These are phyloP conservation scores for Picea glauca DNA, from an alignment of 75 land plant species.

Conservation along the genomic window DNA sequence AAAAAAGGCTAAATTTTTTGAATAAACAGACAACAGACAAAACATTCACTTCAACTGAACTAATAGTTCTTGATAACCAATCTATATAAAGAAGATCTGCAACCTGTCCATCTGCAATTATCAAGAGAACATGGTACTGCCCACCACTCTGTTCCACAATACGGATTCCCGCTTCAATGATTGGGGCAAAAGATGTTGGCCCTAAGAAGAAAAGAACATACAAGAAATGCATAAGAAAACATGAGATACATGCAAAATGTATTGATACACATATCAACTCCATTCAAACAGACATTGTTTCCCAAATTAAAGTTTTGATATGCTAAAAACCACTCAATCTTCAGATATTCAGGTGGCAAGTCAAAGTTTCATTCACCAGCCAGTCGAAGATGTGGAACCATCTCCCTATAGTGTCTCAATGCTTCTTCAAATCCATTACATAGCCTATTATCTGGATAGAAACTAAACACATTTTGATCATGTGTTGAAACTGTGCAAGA, in stretches of 20 bases:
- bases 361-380: conserved; percentile 43
- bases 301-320: background rate
- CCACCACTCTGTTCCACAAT: conserved; percentile 89
- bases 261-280: background rate
- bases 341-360: background rate
- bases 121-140: conserved; percentile 84
- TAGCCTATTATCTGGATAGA: conserved; percentile 52
- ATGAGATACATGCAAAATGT: background rate
- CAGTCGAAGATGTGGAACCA: conserved; percentile 59
- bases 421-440: conserved; percentile 87
- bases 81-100: background rate
- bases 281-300: background rate
- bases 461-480: conserved; percentile 79
- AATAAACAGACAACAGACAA: background rate
- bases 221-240: background rate
- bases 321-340: background rate
- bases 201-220: conserved; percentile 30
- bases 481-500: conserved; percentile 57
- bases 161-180: conserved; percentile 67
- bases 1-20: background rate
- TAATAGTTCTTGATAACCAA: conserved; percentile 24
- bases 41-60: background rate
- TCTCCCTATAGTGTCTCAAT: conserved; percentile 39
- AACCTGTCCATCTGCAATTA: conserved; percentile 93
- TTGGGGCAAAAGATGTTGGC: conserved; percentile 90